These are phyloP conservation scores for Populus hybrid DNA, from an alignment of 441 rosid species.

Conservation along the genomic window DNA sequence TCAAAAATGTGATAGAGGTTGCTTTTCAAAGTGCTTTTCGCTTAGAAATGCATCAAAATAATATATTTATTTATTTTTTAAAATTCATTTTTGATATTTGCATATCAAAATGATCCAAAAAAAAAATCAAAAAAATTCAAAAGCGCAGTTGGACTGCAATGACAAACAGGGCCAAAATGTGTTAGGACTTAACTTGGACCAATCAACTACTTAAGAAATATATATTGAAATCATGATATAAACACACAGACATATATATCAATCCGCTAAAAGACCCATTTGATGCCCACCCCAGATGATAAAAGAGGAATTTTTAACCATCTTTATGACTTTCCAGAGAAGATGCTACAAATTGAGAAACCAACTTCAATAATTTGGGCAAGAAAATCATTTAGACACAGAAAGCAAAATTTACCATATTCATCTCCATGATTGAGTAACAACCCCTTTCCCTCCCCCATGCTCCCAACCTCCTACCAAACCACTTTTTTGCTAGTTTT, in stretches of 20 bases:
- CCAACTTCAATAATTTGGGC: background rate
- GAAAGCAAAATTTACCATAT: too few species aligned
- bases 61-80: too few species aligned
- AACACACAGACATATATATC: too few species aligned
- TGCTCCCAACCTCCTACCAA: background rate
- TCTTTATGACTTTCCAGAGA: background rate
- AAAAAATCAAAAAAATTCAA: too few species aligned
- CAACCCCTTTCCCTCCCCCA: background rate
- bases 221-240: background rate
- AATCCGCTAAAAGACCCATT: background rate
- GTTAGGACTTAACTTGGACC: background rate
- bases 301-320: background rate
- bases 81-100: too few species aligned
- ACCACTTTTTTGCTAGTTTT: background rate
- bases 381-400: background rate
- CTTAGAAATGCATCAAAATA: too few species aligned
- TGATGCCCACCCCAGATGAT: background rate
- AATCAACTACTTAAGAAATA: background rate
- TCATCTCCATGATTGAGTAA: background rate
- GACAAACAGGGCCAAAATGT: too few species aligned
- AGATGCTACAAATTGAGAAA: background rate
- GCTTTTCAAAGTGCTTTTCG: too few species aligned
- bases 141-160: too few species aligned
- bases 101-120: too few species aligned
- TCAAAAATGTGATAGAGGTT: too few species aligned